A percentile compares a stretch with the other conserved stretches of the same genome.
phyloP scores from a whole-genome alignment of 306 rosid species.

The Ormosia semicastrata region DNA sequence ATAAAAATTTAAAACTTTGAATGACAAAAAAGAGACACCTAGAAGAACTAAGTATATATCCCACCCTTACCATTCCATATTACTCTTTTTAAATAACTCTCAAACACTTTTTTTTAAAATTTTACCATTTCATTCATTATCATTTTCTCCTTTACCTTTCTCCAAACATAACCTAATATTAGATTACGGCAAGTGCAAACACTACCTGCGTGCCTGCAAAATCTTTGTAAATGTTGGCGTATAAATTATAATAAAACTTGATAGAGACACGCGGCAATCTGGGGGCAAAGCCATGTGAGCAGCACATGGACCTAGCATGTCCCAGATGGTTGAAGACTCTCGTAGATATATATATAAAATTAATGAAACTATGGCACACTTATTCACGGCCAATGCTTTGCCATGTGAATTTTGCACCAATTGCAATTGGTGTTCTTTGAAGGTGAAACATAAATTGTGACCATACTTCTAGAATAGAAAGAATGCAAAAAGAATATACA shows the following conservation, averaged over 20 bases:
- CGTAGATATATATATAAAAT: not conserved
- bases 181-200: too few relatives aligned
- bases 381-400: not conserved
- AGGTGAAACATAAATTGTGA: not conserved
- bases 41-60: too few relatives aligned
- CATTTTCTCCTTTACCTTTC: too few relatives aligned
- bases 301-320: slow-evolving; percentile 16
- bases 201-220: too few relatives aligned
- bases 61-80: too few relatives aligned
- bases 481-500: not conserved
- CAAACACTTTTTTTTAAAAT: too few relatives aligned
- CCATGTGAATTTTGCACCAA: not conserved
- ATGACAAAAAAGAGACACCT: too few relatives aligned
- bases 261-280: slow-evolving; percentile 28
- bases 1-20: too few relatives aligned
- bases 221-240: not conserved
- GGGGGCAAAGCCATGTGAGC: slow-evolving; percentile 32
- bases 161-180: too few relatives aligned
- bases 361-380: not conserved
- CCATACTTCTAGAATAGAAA: not conserved
- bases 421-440: not conserved
- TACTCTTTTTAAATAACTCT: too few relatives aligned
- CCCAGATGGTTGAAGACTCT: not conserved
- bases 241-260: not conserved
- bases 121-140: too few relatives aligned